Percentiles rank a stretch among this genome's conserved stretches.
phyloP scores from a whole-genome alignment of 306 rosid species.

The Rubus idaeus region DNA sequence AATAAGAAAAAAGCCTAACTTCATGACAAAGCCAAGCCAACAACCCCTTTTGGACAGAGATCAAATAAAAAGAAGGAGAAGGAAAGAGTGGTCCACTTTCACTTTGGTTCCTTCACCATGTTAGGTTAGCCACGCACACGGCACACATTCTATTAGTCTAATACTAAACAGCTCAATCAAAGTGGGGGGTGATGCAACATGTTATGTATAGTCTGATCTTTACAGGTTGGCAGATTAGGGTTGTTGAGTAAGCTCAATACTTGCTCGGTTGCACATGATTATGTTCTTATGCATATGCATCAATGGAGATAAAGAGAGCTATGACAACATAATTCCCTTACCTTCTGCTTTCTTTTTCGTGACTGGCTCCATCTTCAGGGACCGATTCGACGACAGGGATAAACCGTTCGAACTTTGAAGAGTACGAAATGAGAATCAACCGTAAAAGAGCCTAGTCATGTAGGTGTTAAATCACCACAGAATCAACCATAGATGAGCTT shows the following conservation, averaged over 20 bases:
- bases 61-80: background rate
- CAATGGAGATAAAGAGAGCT: slow-evolving; percentile 2
- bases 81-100: slow-evolving; percentile 13
- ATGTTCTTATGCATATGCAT: slow-evolving; percentile 6
- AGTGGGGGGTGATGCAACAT: slow-evolving; percentile 16
- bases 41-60: slow-evolving; percentile 34
- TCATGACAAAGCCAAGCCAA: slow-evolving; percentile 61
- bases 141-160: background rate
- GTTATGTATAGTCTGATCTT: slow-evolving; percentile 21
- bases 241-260: slow-evolving; percentile 8
- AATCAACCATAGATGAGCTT: background rate
- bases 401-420: background rate
- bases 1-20: slow-evolving; percentile 30
- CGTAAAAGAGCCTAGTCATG: background rate
- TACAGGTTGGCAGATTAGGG: slow-evolving; percentile 44
- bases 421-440: background rate
- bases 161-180: slow-evolving; percentile 20
- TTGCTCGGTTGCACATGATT: background rate
- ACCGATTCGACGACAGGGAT: background rate
- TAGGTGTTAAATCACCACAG: no score
- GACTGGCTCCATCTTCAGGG: background rate
- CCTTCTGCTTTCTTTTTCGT: background rate
- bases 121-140: slow-evolving; percentile 17
- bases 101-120: slow-evolving; percentile 37
- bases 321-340: background rate